phyloP scores from a whole-genome alignment of 129 eudicot genomes.

The Artemisia tridentata region DNA sequence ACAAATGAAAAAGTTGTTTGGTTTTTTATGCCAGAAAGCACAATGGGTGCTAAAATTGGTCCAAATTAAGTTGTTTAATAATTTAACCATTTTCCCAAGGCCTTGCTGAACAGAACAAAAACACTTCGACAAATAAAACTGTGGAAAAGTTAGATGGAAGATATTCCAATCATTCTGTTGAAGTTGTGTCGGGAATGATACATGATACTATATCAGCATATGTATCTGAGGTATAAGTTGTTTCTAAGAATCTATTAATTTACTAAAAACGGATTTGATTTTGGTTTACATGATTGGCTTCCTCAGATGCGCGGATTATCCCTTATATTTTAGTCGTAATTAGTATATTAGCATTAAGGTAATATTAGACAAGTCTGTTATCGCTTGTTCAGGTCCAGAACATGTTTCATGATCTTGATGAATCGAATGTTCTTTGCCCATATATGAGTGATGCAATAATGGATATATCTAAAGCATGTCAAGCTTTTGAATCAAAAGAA shows the following conservation, averaged over 20 bases:
- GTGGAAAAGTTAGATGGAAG: slow-evolving; percentile 57
- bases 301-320: neutral
- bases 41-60: slow-evolving; percentile 1
- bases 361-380: neutral
- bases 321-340: neutral
- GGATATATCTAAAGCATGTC: slow-evolving; percentile 75
- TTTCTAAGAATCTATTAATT: neutral
- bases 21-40: neutral
- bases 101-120: slow-evolving; percentile 50
- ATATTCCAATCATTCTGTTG: slow-evolving; percentile 61
- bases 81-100: slow-evolving; percentile 54
- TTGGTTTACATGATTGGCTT: neutral
- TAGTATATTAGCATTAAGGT: neutral
- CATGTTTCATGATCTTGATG: slow-evolving; percentile 75
- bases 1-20: neutral
- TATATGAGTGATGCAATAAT: slow-evolving; percentile 73
- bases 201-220: slow-evolving; percentile 61
- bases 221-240: slow-evolving; percentile 63
- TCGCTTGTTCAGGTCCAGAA: slow-evolving; percentile 50
- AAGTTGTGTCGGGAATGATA: slow-evolving; percentile 81
- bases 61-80: neutral
- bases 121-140: slow-evolving; percentile 26
- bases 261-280: neutral
- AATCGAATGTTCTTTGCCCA: slow-evolving; percentile 60
- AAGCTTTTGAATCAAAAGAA: slow-evolving; percentile 81